These are phyloP conservation scores for Boletus eberwhitei DNA, from an alignment of 768 basidiomycete species.

Conservation along the genomic window DNA sequence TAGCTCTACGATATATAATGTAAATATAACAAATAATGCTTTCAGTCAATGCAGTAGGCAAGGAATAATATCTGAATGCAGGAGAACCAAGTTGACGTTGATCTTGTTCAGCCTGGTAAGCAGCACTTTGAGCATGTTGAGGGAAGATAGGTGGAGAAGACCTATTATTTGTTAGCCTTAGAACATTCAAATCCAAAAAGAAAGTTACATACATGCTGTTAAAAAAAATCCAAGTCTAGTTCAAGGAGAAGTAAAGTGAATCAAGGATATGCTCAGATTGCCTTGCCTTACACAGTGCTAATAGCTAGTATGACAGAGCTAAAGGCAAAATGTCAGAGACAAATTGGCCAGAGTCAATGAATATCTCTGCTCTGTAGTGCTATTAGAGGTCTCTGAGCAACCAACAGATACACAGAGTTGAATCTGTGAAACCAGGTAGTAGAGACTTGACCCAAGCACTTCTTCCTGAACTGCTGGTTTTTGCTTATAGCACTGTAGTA, in stretches of 20 bases:
- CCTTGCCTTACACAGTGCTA: too few relatives aligned
- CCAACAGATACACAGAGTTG: conserved; percentile 10
- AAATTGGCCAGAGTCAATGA: background rate
- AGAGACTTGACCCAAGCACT: conserved; percentile 4
- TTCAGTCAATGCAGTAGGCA: too few relatives aligned
- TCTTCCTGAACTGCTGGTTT: background rate
- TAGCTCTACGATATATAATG: too few relatives aligned
- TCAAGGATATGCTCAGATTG: too few relatives aligned
- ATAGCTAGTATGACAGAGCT: background rate
- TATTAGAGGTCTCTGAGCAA: conserved; percentile 4
- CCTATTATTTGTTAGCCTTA: background rate
- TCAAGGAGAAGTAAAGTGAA: too few relatives aligned
- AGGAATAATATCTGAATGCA: background rate
- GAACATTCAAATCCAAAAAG: too few relatives aligned
- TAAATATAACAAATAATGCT: too few relatives aligned
- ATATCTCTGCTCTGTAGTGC: conserved; percentile 1
- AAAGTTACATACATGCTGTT: background rate
- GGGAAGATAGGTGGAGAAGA: background rate
- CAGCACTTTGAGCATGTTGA: background rate
- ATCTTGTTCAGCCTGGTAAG: background rate
- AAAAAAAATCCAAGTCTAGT: too few relatives aligned
- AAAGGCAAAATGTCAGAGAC: conserved; percentile 2
- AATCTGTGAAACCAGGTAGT: conserved; percentile 12
- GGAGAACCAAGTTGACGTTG: background rate
- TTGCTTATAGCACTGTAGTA: too few relatives aligned